Conservation (phyloP, 2,329 filamentous ascomycete species). For the Diaporthe batatas region DNA sequence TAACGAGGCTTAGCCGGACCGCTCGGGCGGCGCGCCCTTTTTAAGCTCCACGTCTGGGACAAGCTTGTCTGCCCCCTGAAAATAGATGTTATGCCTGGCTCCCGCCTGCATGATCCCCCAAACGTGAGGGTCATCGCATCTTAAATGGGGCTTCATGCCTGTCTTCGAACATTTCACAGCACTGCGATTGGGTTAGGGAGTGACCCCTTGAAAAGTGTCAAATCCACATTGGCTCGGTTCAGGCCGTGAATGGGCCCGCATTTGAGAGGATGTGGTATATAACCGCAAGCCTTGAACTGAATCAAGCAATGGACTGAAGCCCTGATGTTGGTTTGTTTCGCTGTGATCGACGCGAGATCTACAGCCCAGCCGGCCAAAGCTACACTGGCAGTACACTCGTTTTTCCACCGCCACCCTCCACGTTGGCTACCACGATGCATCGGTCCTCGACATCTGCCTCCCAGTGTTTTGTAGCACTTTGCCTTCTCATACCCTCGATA, state of each 20-base stretch:
- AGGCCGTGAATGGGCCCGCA: no score
- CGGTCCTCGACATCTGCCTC: neutral
- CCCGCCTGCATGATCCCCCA: neutral
- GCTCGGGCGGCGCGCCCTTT: slow-evolving; percentile 6
- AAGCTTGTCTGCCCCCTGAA: slow-evolving; percentile 9
- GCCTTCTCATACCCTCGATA: neutral
- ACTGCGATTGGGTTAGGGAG: slow-evolving; percentile 6
- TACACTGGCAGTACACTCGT: neutral
- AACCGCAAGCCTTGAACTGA: neutral
- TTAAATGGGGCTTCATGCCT: slow-evolving; percentile 11
- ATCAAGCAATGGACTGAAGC: neutral
- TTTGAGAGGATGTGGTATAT: neutral
- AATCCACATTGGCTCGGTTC: neutral
- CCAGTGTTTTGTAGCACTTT: neutral
- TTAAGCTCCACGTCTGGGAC: slow-evolving; percentile 18
- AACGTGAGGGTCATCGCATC: slow-evolving; percentile 17
- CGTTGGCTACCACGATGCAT: slow-evolving; percentile 5
- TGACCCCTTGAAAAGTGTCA: neutral
- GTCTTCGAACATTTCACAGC: neutral
- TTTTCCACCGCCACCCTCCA: neutral
- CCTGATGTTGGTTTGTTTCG: neutral
- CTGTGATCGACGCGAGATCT: slow-evolving; percentile 25
- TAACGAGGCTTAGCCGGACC: neutral
- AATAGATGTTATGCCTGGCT: neutral
- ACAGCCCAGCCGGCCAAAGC: neutral